Conservation (phyloP, 1,284 basidiomycete genomes). For the Wallemia hederae region DNA sequence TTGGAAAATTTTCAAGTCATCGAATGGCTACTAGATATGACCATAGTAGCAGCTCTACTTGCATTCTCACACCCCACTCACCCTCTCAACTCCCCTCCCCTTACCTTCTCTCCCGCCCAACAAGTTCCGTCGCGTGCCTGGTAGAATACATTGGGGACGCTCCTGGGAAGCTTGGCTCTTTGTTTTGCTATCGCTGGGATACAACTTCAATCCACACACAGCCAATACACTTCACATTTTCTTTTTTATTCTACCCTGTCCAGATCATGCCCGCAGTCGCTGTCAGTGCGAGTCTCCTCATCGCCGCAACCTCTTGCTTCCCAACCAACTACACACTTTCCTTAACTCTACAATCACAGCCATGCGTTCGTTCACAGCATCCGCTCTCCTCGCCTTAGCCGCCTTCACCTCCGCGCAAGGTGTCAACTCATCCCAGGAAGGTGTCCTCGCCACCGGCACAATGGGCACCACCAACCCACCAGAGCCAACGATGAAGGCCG, state of each 20-base stretch:
- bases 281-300: not conserved
- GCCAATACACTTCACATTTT: not conserved
- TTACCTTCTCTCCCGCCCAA: too few relatives aligned
- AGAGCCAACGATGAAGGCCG: not conserved
- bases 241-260: not conserved
- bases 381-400: not conserved
- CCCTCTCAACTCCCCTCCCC: too few relatives aligned
- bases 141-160: too few relatives aligned
- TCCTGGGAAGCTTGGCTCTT: not conserved
- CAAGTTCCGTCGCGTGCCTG: too few relatives aligned
- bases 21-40: too few relatives aligned
- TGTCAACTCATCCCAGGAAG: not conserved
- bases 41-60: too few relatives aligned
- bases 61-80: too few relatives aligned
- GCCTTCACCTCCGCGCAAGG: not conserved
- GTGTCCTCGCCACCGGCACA: not conserved
- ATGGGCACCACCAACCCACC: not conserved
- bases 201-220: too few relatives aligned
- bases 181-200: too few relatives aligned
- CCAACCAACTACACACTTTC: not conserved
- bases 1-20: too few relatives aligned
- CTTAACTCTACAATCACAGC: not conserved
- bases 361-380: not conserved
- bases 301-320: not conserved
- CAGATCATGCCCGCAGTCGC: not conserved